Evolutionary conservation across 345 rosid genomes (phyloP).

Genomic region (Jatropha curcas): DNA sequence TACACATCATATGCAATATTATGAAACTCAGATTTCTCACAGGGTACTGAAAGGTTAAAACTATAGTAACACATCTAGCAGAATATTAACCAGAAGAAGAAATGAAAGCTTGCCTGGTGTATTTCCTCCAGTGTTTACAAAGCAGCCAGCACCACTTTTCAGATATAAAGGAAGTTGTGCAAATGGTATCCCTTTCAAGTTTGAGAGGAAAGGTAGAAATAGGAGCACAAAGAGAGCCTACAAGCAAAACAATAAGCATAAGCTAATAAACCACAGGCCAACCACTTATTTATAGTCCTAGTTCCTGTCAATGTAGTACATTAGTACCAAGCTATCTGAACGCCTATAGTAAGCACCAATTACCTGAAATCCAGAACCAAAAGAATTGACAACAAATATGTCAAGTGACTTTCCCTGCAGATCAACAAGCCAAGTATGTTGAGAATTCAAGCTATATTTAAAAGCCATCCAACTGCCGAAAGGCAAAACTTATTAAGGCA

Average conservation of each 20-base stretch:
- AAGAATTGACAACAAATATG: constrained; percentile 88
- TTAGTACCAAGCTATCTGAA: not conserved
- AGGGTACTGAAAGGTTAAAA: not conserved
- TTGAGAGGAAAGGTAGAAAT: constrained; percentile 71
- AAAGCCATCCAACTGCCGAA: constrained; percentile 8
- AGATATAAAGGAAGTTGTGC: constrained; percentile 61
- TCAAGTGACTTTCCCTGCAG: constrained; percentile 87
- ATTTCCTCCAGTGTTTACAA: constrained; percentile 58
- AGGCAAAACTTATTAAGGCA: not conserved
- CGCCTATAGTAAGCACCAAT: constrained; percentile 9
- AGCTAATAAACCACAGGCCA: not conserved
- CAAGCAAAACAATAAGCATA: constrained; percentile 14
- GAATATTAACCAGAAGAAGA: not conserved
- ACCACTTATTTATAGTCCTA: not conserved
- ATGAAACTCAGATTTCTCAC: not conserved
- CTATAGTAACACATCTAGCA: not conserved
- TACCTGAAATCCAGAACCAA: constrained; percentile 97
- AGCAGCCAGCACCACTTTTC: constrained; percentile 81
- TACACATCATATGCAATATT: not conserved
- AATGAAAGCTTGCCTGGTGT: constrained; percentile 59
- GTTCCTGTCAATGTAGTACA: not conserved
- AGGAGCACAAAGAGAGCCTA: constrained; percentile 88
- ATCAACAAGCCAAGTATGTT: constrained; percentile 12
- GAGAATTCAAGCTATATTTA: constrained; percentile 16
- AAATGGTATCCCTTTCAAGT: constrained; percentile 78